A percentile compares a stretch with the other conserved stretches of the same genome.
Evolutionary conservation across 345 rosid genomes (phyloP).

Genomic region (Luvunga scandens): DNA sequence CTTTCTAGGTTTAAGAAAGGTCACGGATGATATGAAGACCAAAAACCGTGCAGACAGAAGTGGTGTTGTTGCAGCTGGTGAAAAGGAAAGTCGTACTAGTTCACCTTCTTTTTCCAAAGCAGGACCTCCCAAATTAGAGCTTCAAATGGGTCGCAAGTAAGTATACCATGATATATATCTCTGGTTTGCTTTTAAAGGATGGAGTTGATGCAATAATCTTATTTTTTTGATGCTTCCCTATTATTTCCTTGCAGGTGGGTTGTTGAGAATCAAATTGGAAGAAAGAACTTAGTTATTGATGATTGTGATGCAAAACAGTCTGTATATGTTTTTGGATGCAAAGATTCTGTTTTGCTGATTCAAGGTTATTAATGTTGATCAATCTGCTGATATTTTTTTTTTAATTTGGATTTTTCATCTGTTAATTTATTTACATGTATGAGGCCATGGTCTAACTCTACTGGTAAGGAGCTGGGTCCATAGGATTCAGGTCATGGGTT

Average conservation of each 20-base stretch:
- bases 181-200: slow-evolving; percentile 4
- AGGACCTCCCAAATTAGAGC: slow-evolving; percentile 92
- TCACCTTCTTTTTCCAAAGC: slow-evolving; percentile 59
- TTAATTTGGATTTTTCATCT: background rate
- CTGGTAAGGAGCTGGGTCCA: no score
- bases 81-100: slow-evolving; percentile 48
- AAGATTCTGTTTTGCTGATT: slow-evolving; percentile 94
- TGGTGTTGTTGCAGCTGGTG: slow-evolving; percentile 61
- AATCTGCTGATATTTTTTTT: background rate
- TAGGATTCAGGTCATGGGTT: no score
- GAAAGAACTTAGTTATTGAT: slow-evolving; percentile 74
- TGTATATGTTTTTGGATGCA: slow-evolving; percentile 92
- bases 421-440: slow-evolving; percentile 6
- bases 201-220: slow-evolving; percentile 10
- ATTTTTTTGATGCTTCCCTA: slow-evolving; percentile 12
- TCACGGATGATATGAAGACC: slow-evolving; percentile 89
- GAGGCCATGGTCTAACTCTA: no score
- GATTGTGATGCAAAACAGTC: slow-evolving; percentile 94
- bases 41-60: slow-evolving; percentile 73
- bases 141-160: slow-evolving; percentile 98
- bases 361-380: slow-evolving; percentile 44
- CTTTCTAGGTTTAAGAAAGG: slow-evolving; percentile 74
- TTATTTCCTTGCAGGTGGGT: slow-evolving; percentile 68
- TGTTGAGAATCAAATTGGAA: slow-evolving; percentile 94
- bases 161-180: slow-evolving; percentile 22